These are phyloP conservation scores for Oligophagozyma castellii DNA, from an alignment of 1,139 yeast genomes.

Conservation along the genomic window DNA sequence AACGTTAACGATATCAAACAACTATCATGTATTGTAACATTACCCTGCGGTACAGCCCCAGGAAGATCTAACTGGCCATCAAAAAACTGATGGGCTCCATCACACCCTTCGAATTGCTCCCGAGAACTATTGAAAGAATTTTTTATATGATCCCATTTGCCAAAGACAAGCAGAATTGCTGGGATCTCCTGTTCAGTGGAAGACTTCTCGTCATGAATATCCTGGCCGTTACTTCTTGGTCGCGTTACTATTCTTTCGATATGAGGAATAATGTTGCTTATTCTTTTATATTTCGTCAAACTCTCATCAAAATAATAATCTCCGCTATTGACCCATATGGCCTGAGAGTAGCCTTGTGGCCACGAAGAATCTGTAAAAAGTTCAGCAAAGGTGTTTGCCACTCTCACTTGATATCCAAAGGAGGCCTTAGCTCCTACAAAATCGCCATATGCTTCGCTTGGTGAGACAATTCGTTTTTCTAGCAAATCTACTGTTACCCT, in stretches of 20 bases:
- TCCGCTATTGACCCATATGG: slow-evolving; percentile 36
- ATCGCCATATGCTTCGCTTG: slow-evolving; percentile 55
- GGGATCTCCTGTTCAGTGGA: slow-evolving; percentile 2
- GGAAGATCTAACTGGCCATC: slow-evolving; percentile 50
- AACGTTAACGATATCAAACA: slow-evolving; percentile 38
- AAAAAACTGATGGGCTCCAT: slow-evolving; percentile 46
- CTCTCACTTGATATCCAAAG: slow-evolving; percentile 67
- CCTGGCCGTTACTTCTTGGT: neutral
- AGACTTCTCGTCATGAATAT: neutral
- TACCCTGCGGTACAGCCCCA: slow-evolving; percentile 34
- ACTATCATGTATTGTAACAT: slow-evolving; percentile 27
- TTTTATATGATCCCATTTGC: slow-evolving; percentile 47
- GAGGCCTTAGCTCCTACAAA: slow-evolving; percentile 41
- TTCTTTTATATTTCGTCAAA: slow-evolving; percentile 12
- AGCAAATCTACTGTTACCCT: slow-evolving; percentile 68
- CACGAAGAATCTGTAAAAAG: slow-evolving; percentile 59
- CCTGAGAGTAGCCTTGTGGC: slow-evolving; percentile 54
- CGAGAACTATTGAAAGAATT: slow-evolving; percentile 37
- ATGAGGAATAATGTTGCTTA: slow-evolving; percentile 13
- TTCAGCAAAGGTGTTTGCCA: slow-evolving; percentile 45
- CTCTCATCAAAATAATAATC: slow-evolving; percentile 35
- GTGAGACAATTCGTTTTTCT: slow-evolving; percentile 52
- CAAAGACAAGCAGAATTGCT: slow-evolving; percentile 42
- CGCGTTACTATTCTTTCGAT: slow-evolving; percentile 12
- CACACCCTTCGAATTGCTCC: slow-evolving; percentile 38